Base-by-base conservation (phyloP, 1,139 yeast genomes). In the Kurtzmaniella quercitrusa region DNA sequence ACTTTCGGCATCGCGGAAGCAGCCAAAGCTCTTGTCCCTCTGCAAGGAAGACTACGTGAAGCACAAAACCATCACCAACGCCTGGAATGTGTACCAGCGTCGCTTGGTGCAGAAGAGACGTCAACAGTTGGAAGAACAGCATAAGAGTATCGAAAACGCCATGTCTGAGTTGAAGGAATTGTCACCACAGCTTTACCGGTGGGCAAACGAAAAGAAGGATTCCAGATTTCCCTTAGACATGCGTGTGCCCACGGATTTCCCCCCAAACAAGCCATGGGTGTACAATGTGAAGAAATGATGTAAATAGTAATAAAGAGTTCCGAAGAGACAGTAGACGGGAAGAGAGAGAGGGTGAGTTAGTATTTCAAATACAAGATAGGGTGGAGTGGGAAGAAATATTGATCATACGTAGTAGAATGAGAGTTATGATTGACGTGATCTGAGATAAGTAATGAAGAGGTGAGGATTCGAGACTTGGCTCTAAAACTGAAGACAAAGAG, bases 211-310 rank as follows among this genome's bases (percentile, higher is more conserved):
- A 27, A 63, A 68, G 44, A 58, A 60, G 37, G 72, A 73, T 47
- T 77, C 75, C 51, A 70, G 81, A 55, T 85, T 82, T 59, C 93
- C 94, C 8, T 62, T 84, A 56, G 96, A 91, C 56, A 63, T 89
- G 68, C 79, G 95, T 59, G 80, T 87, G 4, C 98, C 98, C 29
- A 86, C 96, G 1, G 95, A 90, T 45, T 88, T 73, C 50, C 98
- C 98, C n/a, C 85, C 98, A 36, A 81, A 79, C 56, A 75, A 78
- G 49, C 75, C 88, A 24, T 91, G 98, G 97, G 80, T 82, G 46
- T 78, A 80, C 57, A 81, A 83, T 52, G 87, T 70, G 41, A 53
- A 46, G 53, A 53, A 47, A 42, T 43, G 42, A 41, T 40, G 46
- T 34, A 42, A 31, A 41, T 41, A 41, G 27, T n/a, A 33, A 24